Conservation (phyloP, 129 eudicot genomes). For the Chrysanthemum makinoi region DNA sequence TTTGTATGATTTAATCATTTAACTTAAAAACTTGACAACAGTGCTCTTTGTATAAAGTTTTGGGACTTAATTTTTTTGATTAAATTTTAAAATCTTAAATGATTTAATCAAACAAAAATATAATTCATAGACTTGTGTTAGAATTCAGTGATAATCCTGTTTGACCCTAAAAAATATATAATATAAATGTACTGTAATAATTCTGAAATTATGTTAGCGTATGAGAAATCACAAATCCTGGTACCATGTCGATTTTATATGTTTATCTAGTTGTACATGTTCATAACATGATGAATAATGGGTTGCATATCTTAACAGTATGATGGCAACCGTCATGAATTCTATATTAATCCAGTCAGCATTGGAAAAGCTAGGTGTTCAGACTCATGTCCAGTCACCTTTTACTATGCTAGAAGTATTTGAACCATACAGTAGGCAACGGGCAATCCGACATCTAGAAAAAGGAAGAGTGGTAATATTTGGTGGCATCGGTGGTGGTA, state of each 20-base stretch:
- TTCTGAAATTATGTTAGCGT: not conserved
- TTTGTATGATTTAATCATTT: too few species aligned
- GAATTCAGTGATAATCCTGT: too few species aligned
- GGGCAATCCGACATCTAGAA: slow-evolving; percentile 92
- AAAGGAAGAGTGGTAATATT: slow-evolving; percentile 94
- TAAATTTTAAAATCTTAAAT: too few species aligned
- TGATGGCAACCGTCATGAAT: slow-evolving; percentile 98
- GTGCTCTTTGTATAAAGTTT: too few species aligned
- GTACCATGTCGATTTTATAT: not conserved
- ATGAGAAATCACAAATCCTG: not conserved
- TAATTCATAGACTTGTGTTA: too few species aligned
- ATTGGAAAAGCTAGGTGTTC: slow-evolving; percentile 76
- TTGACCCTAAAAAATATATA: too few species aligned
- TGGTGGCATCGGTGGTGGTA: slow-evolving; percentile 93
- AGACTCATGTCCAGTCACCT: slow-evolving; percentile 75
- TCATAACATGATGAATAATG: slow-evolving; percentile 15
- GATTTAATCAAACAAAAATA: too few species aligned
- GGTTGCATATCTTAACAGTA: slow-evolving; percentile 42
- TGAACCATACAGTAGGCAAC: slow-evolving; percentile 80
- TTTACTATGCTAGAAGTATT: slow-evolving; percentile 73
- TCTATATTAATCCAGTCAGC: slow-evolving; percentile 83
- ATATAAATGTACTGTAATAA: not conserved
- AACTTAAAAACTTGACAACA: too few species aligned
- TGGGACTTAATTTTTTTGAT: too few species aligned
- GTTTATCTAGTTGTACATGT: slow-evolving; percentile 11